Evolutionary conservation across 495 filamentous ascomycete species (phyloP), one percentile per base, ranked within the genome.

Genomic region (Rusavskia elegans): DNA sequence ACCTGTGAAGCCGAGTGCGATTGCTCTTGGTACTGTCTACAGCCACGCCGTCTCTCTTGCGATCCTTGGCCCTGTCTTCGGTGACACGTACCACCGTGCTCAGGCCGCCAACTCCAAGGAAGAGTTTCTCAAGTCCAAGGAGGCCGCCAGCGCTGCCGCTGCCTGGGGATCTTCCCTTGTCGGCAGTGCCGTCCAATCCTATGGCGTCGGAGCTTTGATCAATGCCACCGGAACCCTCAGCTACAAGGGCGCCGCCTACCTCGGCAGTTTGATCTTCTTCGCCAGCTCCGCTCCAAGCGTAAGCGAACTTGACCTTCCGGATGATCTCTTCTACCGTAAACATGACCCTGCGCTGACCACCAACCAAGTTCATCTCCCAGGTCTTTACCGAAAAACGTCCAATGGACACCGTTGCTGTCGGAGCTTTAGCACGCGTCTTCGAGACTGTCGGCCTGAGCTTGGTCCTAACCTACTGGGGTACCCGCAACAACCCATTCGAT

Each of bases 391-490:
- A 97, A 75, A 94, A 92, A 74, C 81, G 89, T 30, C 84, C 90
- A 16, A 67, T 89, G 9, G 92, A 97, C 66, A 87, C 84, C 46
- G 80, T 97, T 55, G 89, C 87, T 48, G 82, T 96, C 51, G 85
- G 82, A 61, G 79, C 82, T 45, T 67, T 92, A 10, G 81, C 84
- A 55, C 86, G 89, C 61, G 68, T 92, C 58, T 80, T 95, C 55
- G 92, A 98, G 75, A 96, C 92, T 4, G 82, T 97, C 50, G 92
- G 92, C 36, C 75, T 97, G 40, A 85, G 83, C 52, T 59, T 96
- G 64, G 87, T 96, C 78, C 71, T 98, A 55, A 95, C 87, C 58
- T 98, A 84, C 82, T 98, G 92, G 92, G 92, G 92, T 57, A 95
- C 90, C 50, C 81, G 83, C 59, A 93, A 87, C 65, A 85, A 85